Conservation (phyloP, 2,329 filamentous ascomycete genomes). For the Dothideomycetes sp. region DNA sequence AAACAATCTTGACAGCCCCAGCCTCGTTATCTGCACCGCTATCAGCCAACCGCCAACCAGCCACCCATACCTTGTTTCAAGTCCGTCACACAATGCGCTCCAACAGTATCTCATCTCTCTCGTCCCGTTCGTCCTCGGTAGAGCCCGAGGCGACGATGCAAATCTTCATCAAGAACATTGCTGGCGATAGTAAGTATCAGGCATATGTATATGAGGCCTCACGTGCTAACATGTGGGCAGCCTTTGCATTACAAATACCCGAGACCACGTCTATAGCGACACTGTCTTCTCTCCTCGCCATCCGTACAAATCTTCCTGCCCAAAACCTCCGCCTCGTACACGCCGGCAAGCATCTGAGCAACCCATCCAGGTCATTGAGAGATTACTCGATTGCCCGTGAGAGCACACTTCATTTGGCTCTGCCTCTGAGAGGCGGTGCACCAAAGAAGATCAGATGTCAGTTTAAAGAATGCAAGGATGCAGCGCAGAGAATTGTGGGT, state of each 20-base stretch:
- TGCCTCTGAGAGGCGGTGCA: conserved; percentile 48
- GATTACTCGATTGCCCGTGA: conserved; percentile 38
- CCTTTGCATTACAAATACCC: conserved; percentile 46
- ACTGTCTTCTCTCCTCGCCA: conserved; percentile 44
- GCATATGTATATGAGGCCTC: conserved; percentile 8
- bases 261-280: conserved; percentile 42
- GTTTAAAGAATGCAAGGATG: conserved; percentile 79
- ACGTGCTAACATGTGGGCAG: conserved; percentile 25
- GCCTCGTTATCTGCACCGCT: conserved; percentile 23
- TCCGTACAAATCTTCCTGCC: conserved; percentile 44
- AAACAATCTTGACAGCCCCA: no score
- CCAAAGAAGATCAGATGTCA: conserved; percentile 75
- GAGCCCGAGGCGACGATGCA: conserved; percentile 44
- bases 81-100: conserved; percentile 30
- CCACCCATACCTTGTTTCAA: not conserved
- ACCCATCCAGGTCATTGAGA: conserved; percentile 31
- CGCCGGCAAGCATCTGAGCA: conserved; percentile 45
- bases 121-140: conserved; percentile 24
- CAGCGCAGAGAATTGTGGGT: conserved; percentile 84
- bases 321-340: conserved; percentile 44
- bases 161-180: conserved; percentile 50
- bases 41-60: conserved; percentile 23
- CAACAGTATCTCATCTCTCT: conserved; percentile 26
- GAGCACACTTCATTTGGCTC: conserved; percentile 41
- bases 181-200: conserved; percentile 43